phyloP scores from a whole-genome alignment of 306 rosid genomes.

The Cajanus cajan region DNA sequence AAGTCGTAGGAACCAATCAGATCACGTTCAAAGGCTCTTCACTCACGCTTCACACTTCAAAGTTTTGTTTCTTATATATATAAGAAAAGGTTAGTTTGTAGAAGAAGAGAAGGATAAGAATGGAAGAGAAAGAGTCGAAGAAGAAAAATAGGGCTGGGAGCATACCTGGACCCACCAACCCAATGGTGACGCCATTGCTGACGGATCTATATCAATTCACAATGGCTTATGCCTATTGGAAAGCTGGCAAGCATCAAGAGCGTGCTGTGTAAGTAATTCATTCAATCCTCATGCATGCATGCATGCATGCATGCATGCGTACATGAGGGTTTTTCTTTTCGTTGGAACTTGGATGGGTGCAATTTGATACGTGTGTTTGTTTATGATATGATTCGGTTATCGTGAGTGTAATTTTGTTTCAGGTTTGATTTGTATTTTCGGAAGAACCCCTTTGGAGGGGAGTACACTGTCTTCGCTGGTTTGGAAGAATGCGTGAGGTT shows the following conservation, averaged over 20 bases:
- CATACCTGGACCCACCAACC: slow-evolving; percentile 62
- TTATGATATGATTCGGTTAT: slow-evolving; percentile 3
- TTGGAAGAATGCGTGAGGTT: slow-evolving; percentile 78
- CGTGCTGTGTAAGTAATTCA: slow-evolving; percentile 69
- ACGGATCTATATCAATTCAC: slow-evolving; percentile 93
- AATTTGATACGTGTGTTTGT: not conserved
- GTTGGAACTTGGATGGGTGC: not conserved
- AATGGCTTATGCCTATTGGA: slow-evolving; percentile 97
- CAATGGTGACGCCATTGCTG: slow-evolving; percentile 86
- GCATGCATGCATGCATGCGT: not conserved
- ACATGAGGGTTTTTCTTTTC: not conserved
- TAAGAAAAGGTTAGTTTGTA: not conserved
- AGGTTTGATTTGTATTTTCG: slow-evolving; percentile 86
- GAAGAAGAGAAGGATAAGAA: not conserved
- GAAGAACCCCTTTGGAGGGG: slow-evolving; percentile 87
- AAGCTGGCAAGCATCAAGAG: slow-evolving; percentile 82
- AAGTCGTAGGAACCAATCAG: not conserved
- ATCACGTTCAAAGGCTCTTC: not conserved
- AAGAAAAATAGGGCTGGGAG: slow-evolving; percentile 34
- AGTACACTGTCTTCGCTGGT: slow-evolving; percentile 82
- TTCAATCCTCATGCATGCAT: not conserved
- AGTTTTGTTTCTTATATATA: not conserved
- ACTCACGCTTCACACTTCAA: not conserved
- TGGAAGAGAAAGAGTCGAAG: slow-evolving; percentile 52
- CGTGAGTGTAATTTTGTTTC: slow-evolving; percentile 27